phyloP scores from a whole-genome alignment of 768 basidiomycete species.

The Leccinum boreale region DNA sequence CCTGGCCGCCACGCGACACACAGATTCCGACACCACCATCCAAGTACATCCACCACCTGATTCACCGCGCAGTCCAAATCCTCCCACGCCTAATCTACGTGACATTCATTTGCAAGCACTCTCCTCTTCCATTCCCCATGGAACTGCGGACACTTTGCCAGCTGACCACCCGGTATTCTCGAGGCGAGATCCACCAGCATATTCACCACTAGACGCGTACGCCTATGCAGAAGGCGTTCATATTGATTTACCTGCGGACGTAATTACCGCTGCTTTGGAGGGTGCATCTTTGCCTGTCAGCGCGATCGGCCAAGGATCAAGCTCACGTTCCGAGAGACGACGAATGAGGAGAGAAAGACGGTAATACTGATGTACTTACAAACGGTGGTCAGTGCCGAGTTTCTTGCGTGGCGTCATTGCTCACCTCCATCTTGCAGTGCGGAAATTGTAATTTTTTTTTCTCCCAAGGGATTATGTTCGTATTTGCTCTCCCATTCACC shows the following conservation, averaged over 20 bases:
- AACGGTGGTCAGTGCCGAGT: conserved; percentile 14
- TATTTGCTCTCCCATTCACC: conserved; percentile 21
- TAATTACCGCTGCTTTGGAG: conserved; percentile 87
- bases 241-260: conserved; percentile 88
- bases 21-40: conserved; percentile 65
- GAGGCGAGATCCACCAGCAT: conserved; percentile 76
- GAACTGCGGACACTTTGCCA: conserved; percentile 27
- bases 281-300: conserved; percentile 60
- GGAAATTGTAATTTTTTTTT: conserved; percentile 19
- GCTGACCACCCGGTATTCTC: conserved; percentile 33
- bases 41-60: conserved; percentile 78
- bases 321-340: conserved; percentile 53
- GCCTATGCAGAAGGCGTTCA: conserved; percentile 87
- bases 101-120: conserved; percentile 78
- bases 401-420: not conserved
- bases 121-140: conserved; percentile 17
- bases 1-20: conserved; percentile 51
- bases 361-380: conserved; percentile 13
- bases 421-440: conserved; percentile 15
- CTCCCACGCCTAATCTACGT: conserved; percentile 79
- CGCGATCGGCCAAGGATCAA: conserved; percentile 48
- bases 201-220: conserved; percentile 86
- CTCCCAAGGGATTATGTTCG: conserved; percentile 12
- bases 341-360: conserved; percentile 51
- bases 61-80: conserved; percentile 74